These are phyloP conservation scores for Metroxylon sagu DNA, from an alignment of 176 grass and related monocot species.

Conservation along the genomic window DNA sequence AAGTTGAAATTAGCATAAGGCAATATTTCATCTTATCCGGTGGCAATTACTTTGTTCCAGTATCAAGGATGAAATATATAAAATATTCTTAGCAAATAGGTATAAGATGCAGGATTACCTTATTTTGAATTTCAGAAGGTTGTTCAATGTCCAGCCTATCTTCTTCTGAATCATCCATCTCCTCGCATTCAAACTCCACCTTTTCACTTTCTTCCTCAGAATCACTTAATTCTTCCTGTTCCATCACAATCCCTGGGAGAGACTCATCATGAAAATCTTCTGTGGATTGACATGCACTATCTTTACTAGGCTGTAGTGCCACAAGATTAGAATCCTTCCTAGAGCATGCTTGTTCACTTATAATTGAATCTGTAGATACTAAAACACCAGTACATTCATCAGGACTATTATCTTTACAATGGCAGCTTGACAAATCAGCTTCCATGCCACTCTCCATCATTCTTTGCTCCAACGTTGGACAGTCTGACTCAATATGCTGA, in stretches of 20 bases:
- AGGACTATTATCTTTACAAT: not conserved
- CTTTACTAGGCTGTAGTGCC: slow-evolving; percentile 21
- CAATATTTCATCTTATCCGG: too few species aligned
- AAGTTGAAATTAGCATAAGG: too few species aligned
- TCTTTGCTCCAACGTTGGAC: slow-evolving; percentile 3
- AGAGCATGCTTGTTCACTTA: slow-evolving; percentile 20
- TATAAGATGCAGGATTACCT: not conserved
- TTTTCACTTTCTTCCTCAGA: slow-evolving; percentile 68
- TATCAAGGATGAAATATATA: too few species aligned
- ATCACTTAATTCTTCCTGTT: slow-evolving; percentile 93
- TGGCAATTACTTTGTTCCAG: too few species aligned
- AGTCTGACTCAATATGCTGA: slow-evolving; percentile 1
- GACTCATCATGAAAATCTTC: slow-evolving; percentile 50
- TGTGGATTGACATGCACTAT: slow-evolving; percentile 22
- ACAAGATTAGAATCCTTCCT: slow-evolving; percentile 21
- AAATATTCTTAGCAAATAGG: too few species aligned
- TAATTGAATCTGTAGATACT: slow-evolving; percentile 14
- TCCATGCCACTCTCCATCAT: slow-evolving; percentile 14
- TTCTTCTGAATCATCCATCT: slow-evolving; percentile 15
- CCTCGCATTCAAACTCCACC: slow-evolving; percentile 50
- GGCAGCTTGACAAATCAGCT: slow-evolving; percentile 15
- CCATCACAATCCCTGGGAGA: slow-evolving; percentile 75
- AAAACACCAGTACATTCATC: not conserved
- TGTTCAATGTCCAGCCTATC: not conserved
- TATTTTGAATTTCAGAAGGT: not conserved